These are phyloP conservation scores for Neurospora sp. DNA, from an alignment of 495 filamentous ascomycete genomes.

Conservation along the genomic window DNA sequence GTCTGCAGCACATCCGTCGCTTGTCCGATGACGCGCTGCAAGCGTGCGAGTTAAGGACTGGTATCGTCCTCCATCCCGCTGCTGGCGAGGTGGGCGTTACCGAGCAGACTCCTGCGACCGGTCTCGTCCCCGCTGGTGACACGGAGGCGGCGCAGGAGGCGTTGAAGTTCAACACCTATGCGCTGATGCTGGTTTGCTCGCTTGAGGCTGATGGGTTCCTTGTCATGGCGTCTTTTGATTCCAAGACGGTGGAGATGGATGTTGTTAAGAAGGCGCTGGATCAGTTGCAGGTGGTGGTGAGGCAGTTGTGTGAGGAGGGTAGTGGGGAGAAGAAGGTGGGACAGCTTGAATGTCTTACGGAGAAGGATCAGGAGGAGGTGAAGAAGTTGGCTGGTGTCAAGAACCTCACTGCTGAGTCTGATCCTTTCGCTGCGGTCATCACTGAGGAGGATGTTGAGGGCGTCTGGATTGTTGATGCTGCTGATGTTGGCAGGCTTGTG, in stretches of 20 bases:
- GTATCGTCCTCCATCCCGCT: slow-evolving; percentile 38
- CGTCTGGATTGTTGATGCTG: slow-evolving; percentile 32
- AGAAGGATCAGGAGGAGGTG: slow-evolving; percentile 15
- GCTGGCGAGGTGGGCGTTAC: slow-evolving; percentile 18
- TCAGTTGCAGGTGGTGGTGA: slow-evolving; percentile 20
- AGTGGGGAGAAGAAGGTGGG: slow-evolving; percentile 14
- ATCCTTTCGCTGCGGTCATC: slow-evolving; percentile 3
- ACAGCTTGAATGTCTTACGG: slow-evolving; percentile 15
- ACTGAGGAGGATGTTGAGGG: slow-evolving; percentile 10
- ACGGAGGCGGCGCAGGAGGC: slow-evolving; percentile 50
- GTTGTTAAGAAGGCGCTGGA: slow-evolving; percentile 24
- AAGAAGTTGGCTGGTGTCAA: slow-evolving; percentile 3
- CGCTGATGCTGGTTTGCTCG: slow-evolving; percentile 53
- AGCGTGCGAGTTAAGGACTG: slow-evolving; percentile 49
- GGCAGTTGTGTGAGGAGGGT: slow-evolving; percentile 21
- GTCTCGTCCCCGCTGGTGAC: slow-evolving; percentile 39
- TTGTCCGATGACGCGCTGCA: slow-evolving; percentile 50
- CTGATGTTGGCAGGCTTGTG: slow-evolving; percentile 23
- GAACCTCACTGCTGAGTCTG: not conserved
- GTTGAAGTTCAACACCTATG: slow-evolving; percentile 58
- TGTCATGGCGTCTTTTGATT: slow-evolving; percentile 55
- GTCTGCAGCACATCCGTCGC: slow-evolving; percentile 57
- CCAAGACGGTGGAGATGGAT: slow-evolving; percentile 23
- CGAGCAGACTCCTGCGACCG: slow-evolving; percentile 33
- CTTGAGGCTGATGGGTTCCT: slow-evolving; percentile 46